Conservation (phyloP, 768 basidiomycete species). For the Panaeolus cyanescens region DNA sequence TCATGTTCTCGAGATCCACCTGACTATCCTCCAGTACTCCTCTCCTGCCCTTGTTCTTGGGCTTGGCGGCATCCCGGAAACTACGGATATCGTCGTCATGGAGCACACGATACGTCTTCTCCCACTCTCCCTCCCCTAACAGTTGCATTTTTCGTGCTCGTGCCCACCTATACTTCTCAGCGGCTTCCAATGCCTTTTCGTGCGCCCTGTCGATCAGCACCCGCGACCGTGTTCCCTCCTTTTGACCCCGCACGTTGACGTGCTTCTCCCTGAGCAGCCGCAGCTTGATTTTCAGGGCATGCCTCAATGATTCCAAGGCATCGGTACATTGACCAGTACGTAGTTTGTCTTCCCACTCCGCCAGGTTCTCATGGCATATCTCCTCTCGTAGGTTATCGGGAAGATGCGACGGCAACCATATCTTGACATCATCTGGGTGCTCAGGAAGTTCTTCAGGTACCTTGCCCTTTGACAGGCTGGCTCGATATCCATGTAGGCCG, state of each 20-base stretch:
- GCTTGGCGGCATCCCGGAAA: neutral
- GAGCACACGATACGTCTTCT: neutral
- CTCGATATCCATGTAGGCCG: conserved; percentile 2
- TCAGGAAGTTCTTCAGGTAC: too few species aligned
- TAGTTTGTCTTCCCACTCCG: conserved; percentile 4
- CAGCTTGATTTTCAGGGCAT: neutral
- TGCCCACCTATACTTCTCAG: neutral
- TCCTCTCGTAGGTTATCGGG: neutral
- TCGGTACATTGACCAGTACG: conserved; percentile 12
- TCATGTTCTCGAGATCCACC: neutral
- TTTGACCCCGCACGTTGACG: neutral
- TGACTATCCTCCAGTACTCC: conserved; percentile 2
- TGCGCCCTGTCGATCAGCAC: neutral
- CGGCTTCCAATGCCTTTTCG: neutral
- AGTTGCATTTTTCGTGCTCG: neutral
- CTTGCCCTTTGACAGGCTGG: too few species aligned
- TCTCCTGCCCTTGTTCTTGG: neutral
- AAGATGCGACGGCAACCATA: conserved; percentile 11
- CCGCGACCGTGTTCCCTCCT: neutral
- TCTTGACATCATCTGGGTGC: conserved; percentile 2
- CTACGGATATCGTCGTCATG: neutral
- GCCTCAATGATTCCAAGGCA: conserved; percentile 5
- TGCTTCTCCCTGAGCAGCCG: neutral
- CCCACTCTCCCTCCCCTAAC: neutral
- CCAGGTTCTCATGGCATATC: neutral